Evolutionary conservation across 177 flowering plant species (phyloP), one percentile per base, ranked within the genome.

Genomic region (Telopea speciosissima): DNA sequence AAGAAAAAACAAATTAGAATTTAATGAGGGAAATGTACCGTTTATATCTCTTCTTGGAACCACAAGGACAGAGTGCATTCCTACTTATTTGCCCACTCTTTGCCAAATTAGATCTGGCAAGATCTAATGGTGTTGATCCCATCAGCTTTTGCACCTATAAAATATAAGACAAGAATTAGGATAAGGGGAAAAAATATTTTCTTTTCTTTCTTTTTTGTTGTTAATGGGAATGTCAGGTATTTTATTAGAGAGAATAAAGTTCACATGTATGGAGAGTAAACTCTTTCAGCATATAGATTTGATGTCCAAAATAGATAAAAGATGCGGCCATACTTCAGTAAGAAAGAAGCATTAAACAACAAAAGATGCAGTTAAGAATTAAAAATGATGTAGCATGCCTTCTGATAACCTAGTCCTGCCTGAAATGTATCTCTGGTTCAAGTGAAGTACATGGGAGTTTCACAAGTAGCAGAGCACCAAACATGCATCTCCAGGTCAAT

Each of bases 51-150:
- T 95, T 92, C 71, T 90, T 89, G 58, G 99, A 95, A 72, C 97
- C 99, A 82, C 99, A 95, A 21, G 99, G 97, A 70, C 99, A 95
- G 14, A 81, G 74, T 21, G 96, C 92, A 81, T 92, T 95, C 77
- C 97, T 78, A 75, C 99, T 90, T 66, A 91, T 85, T 74, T 88
- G 89, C 13, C 99, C 97, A 85, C 91, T 92, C 87, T 95, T 85
- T 63, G 97, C 96, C 83, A 95, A 76, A 78, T 90, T 95, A 40
- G 96, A 86, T 79, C 85, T 79, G 3, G 99, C 99, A 77, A 90
- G 72, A 83, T 94, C 99, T 77, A 88, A 14, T n/a, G 99, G 97
- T 42, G 95, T 79, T 23, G 96, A 81, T 24, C 99, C 97, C 93
- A 92, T 81, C 82, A 95, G 67, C 72, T 91, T 92, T 79, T 92